Conservation (phyloP, 768 basidiomycete genomes). For the Termitomyces sp. region DNA sequence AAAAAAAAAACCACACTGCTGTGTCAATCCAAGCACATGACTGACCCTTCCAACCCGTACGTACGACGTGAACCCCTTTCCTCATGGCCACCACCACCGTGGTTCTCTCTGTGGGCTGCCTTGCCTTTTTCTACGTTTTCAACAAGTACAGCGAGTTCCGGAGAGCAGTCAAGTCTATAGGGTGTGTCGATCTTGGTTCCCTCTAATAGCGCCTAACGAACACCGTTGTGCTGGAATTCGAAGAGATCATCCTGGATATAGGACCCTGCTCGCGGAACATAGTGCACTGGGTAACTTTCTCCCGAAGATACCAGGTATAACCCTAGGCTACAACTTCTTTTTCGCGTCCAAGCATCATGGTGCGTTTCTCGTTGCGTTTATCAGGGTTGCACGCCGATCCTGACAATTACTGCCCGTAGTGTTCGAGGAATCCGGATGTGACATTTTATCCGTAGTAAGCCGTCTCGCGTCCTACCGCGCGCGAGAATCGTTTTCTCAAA, state of each 20-base stretch:
- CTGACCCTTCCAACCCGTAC: too few relatives aligned
- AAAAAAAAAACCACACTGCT: too few relatives aligned
- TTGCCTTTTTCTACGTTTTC: slow-evolving; percentile 16
- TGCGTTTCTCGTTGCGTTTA: slow-evolving; percentile 9
- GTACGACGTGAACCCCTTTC: too few relatives aligned
- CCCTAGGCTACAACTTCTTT: slow-evolving; percentile 23
- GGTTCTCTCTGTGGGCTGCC: slow-evolving; percentile 9
- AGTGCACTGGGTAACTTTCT: slow-evolving; percentile 20
- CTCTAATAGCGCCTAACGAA: not conserved
- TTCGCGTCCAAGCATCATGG: slow-evolving; percentile 27
- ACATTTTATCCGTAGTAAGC: slow-evolving; percentile 29
- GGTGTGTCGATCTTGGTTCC: slow-evolving; percentile 16
- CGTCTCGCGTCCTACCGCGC: not conserved
- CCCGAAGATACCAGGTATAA: slow-evolving; percentile 22
- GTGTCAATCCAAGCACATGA: too few relatives aligned
- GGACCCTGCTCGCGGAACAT: slow-evolving; percentile 20
- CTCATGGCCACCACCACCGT: not conserved
- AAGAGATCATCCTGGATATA: slow-evolving; percentile 29
- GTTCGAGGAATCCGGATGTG: slow-evolving; percentile 27
- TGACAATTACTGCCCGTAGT: slow-evolving; percentile 12
- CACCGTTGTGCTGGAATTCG: not conserved
- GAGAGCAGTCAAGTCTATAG: slow-evolving; percentile 21
- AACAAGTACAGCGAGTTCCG: slow-evolving; percentile 17
- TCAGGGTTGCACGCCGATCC: too few relatives aligned
- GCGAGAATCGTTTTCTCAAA: not conserved